Base-by-base conservation (phyloP, 1,139 yeast genomes). In the Geotrichum reessii region DNA sequence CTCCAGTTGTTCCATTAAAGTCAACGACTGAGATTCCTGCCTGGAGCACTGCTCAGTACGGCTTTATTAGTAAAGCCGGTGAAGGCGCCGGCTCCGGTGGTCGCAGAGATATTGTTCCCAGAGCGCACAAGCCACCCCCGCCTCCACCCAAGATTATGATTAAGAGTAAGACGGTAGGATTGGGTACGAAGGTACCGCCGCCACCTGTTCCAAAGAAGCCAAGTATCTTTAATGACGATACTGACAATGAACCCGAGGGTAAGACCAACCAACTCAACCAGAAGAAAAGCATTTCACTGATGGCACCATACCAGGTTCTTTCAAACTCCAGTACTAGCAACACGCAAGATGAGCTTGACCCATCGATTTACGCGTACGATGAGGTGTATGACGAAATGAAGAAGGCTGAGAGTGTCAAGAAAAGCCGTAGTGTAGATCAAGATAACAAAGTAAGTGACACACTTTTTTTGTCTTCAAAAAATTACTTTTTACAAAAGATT, bases 41-140 rank as follows among this genome's bases (percentile, higher is more conserved):
- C 12, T 82, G 86, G 86, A 81, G 83, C 63, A 76, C 85, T 0
- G 64, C 74, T 17, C 86, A 83, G 65, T 83, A 83, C 64, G 87
- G 87, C 0, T 81, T 76, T 62, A 78, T 80, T 76, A 77, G 75
- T 31, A 85, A 85, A 9, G 82, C 84, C 0, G 78, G 78, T 55
- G 84, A 82, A 63, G 76, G 76, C 25, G 75, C 81, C n/a, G 80
- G 78, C 0, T 76, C 81, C 63, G 83, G 84, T 1, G 78, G 76
- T 28, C 71, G 76, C 56, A 73, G 84, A 59, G 76, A 80, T 65
- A 76, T 81, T 28, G 56, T 52, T n/a, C 52, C 57, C 3, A 31
- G 31, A n/a, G 17, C 48, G 11, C 60, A 53, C 3, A 59, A 58
- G 27, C 55, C 59, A 1, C 62, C 62, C 17, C 58, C 63, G 9